Conservation (phyloP, 495 filamentous ascomycete species). For the Penicillium goetzii region DNA sequence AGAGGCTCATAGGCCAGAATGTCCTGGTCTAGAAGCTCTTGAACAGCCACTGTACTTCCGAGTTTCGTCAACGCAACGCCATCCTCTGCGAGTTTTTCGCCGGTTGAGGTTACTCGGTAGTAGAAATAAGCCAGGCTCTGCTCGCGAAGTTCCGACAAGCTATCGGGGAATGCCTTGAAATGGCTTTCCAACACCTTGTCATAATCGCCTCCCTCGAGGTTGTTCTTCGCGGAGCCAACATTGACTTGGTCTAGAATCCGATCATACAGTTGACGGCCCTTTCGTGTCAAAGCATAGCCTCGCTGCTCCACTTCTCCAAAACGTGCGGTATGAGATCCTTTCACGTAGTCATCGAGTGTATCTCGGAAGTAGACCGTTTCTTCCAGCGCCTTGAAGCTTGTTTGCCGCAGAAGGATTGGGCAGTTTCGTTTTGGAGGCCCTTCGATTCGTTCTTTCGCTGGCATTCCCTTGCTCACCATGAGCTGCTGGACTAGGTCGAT, state of each 20-base stretch:
- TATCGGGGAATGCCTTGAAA: slow-evolving; percentile 41
- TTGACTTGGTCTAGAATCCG: slow-evolving; percentile 36
- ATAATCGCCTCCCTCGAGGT: slow-evolving; percentile 16
- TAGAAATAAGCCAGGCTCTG: slow-evolving; percentile 39
- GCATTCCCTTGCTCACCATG: slow-evolving; percentile 40
- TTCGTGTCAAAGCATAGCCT: slow-evolving; percentile 43
- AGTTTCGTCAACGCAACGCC: not conserved
- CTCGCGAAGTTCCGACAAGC: slow-evolving; percentile 27
- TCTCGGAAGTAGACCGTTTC: slow-evolving; percentile 41
- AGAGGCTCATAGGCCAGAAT: slow-evolving; percentile 39
- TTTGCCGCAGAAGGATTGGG: slow-evolving; percentile 46
- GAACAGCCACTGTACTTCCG: slow-evolving; percentile 11
- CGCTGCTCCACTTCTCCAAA: slow-evolving; percentile 53
- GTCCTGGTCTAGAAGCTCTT: slow-evolving; percentile 28
- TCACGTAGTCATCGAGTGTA: slow-evolving; percentile 17
- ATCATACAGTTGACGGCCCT: slow-evolving; percentile 46
- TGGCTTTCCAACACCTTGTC: slow-evolving; percentile 26
- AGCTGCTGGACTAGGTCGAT: slow-evolving; percentile 42
- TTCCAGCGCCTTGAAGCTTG: slow-evolving; percentile 48
- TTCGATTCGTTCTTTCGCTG: slow-evolving; percentile 46
- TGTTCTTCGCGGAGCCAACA: slow-evolving; percentile 15
- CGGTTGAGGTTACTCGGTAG: slow-evolving; percentile 26
- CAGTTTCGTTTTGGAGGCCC: slow-evolving; percentile 42
- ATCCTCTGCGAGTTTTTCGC: slow-evolving; percentile 15
- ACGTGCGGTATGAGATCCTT: slow-evolving; percentile 45